These are phyloP conservation scores for Phytophthora pseudosyringae DNA, from an alignment of 352 stramenopile species.

Conservation along the genomic window DNA sequence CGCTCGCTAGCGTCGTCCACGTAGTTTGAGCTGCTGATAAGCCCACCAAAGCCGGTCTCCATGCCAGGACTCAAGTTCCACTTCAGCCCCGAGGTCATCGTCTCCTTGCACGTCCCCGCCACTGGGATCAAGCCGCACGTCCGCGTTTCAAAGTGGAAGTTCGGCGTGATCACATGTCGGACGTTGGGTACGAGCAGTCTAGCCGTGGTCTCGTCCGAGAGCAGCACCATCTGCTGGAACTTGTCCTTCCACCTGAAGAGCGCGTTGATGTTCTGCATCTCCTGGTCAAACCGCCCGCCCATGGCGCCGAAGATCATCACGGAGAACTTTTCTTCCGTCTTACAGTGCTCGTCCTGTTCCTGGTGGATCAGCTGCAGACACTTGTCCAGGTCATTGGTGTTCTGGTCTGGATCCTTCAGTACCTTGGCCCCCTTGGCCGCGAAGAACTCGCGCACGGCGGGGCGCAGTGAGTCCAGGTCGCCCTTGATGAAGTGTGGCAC, in stretches of 20 bases:
- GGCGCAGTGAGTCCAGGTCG: conserved; percentile 94
- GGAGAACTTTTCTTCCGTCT: conserved; percentile 46
- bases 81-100: conserved; percentile 91
- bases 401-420: conserved; percentile 84
- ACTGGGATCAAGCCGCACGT: conserved; percentile 95
- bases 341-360: conserved; percentile 44
- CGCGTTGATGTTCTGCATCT: conserved; percentile 96
- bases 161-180: conserved; percentile 78
- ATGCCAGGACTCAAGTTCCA: conserved; percentile 80
- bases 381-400: conserved; percentile 96
- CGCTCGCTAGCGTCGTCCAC: conserved; percentile 49
- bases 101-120: conserved; percentile 70
- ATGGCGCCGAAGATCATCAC: conserved; percentile 95
- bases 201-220: conserved; percentile 91
- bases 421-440: conserved; percentile 61
- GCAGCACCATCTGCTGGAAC: conserved; percentile 87
- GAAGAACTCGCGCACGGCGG: conserved; percentile 91
- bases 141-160: conserved; percentile 91
- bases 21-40: conserved; percentile 89
- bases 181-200: conserved; percentile 74
- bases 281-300: conserved; percentile 97
- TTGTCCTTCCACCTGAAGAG: conserved; percentile 89
- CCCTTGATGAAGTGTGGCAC: conserved; percentile 94
- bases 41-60: conserved; percentile 74
- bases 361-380: conserved; percentile 71